Conservation (phyloP, 2,329 filamentous ascomycete species). For the Monosporascus sp. region DNA sequence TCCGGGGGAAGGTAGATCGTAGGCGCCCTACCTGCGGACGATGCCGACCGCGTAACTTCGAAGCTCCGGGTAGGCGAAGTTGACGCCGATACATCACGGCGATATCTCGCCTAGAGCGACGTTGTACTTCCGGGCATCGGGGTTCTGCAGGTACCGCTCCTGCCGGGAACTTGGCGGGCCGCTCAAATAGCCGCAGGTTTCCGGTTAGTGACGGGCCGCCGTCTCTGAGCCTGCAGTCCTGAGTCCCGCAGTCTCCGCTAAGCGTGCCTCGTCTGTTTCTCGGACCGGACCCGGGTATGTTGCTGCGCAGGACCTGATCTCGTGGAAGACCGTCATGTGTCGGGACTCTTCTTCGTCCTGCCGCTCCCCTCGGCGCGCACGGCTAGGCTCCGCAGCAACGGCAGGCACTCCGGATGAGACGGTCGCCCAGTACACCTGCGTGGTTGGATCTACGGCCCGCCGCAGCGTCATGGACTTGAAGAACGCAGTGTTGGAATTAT, state of each 20-base stretch:
- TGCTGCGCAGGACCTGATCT: conserved; percentile 16
- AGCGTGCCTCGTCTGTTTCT: background rate
- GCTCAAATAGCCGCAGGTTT: conserved; percentile 15
- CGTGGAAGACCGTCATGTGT: conserved; percentile 20
- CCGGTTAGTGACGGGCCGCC: conserved; percentile 15
- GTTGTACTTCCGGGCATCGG: conserved; percentile 11
- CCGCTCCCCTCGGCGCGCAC: conserved; percentile 12
- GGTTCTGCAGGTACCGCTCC: conserved; percentile 21
- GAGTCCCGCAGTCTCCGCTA: conserved; percentile 12
- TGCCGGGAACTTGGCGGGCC: conserved; percentile 15
- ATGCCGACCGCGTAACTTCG: conserved; percentile 18
- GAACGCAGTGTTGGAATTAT: conserved; percentile 22
- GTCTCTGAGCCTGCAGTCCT: conserved; percentile 14
- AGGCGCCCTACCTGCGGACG: conserved; percentile 17
- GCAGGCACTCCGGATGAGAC: background rate
- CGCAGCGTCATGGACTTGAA: conserved; percentile 16
- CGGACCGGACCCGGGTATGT: background rate
- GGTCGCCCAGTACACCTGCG: conserved; percentile 17
- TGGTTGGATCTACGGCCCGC: conserved; percentile 12
- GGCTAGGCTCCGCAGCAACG: conserved; percentile 2
- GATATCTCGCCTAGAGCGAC: conserved; percentile 17
- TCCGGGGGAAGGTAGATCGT: conserved; percentile 15
- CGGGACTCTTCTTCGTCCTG: conserved; percentile 14
- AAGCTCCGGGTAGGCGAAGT: conserved; percentile 20
- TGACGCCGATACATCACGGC: conserved; percentile 22